These are phyloP conservation scores for Carallia pectinifolia DNA, from an alignment of 345 rosid species.

Conservation along the genomic window DNA sequence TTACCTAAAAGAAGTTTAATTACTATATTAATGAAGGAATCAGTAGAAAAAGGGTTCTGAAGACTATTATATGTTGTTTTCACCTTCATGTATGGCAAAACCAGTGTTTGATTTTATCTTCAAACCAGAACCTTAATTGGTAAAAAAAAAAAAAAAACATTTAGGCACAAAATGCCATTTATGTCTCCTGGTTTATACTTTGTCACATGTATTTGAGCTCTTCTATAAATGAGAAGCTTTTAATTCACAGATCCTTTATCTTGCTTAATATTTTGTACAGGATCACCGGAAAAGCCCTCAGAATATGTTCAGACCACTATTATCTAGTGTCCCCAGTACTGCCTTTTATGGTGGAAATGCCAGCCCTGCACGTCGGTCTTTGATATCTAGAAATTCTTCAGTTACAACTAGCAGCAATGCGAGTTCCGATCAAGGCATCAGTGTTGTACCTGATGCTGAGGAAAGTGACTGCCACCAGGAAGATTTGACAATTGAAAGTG, in stretches of 20 bases:
- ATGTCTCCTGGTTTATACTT: not conserved
- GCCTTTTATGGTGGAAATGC: slow-evolving; percentile 73
- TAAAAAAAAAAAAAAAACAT: too few species aligned
- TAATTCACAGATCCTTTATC: slow-evolving; percentile 16
- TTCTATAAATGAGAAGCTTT: slow-evolving; percentile 12
- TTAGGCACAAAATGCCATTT: too few species aligned
- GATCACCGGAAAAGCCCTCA: slow-evolving; percentile 87
- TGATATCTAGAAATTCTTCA: slow-evolving; percentile 66
- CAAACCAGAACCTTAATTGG: too few species aligned
- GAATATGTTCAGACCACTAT: slow-evolving; percentile 97
- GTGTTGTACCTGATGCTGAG: slow-evolving; percentile 49
- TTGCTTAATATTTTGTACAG: slow-evolving; percentile 42
- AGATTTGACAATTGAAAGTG: slow-evolving; percentile 37
- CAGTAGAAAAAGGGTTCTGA: not conserved
- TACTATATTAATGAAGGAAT: not conserved
- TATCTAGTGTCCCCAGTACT: slow-evolving; percentile 93
- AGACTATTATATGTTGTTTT: not conserved
- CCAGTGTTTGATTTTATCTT: too few species aligned
- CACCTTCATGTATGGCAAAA: too few species aligned
- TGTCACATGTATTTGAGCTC: not conserved
- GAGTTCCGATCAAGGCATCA: slow-evolving; percentile 60
- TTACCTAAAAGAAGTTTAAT: not conserved
- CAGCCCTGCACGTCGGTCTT: slow-evolving; percentile 53
- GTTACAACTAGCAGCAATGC: slow-evolving; percentile 64
- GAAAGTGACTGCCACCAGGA: slow-evolving; percentile 50